Evolutionary conservation across 2,329 filamentous ascomycete species (phyloP).

Genomic region (Clonostachys byssicola): DNA sequence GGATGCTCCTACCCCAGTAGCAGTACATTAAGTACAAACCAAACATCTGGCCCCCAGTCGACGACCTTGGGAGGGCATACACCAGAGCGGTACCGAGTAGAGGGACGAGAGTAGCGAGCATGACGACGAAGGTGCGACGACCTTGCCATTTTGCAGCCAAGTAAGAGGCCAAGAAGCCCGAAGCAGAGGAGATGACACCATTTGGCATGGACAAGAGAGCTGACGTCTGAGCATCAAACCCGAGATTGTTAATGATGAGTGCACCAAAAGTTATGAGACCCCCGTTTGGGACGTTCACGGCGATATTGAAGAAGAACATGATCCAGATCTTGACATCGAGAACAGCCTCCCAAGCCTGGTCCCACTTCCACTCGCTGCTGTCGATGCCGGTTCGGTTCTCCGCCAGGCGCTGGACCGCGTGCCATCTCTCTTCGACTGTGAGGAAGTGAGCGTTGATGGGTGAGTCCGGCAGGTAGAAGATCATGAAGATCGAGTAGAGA

Average conservation of each 20-base stretch:
- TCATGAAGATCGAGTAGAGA: not conserved
- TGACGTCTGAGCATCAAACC: slow-evolving; percentile 14
- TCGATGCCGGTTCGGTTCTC: slow-evolving; percentile 41
- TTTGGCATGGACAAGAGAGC: slow-evolving; percentile 75
- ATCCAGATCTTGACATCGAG: slow-evolving; percentile 51
- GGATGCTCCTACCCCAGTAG: slow-evolving; percentile 1
- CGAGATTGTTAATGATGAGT: slow-evolving; percentile 24
- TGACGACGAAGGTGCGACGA: not conserved
- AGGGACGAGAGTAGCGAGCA: not conserved
- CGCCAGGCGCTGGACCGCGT: slow-evolving; percentile 64
- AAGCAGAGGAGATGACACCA: slow-evolving; percentile 50
- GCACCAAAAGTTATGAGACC: slow-evolving; percentile 26
- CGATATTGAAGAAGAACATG: slow-evolving; percentile 41
- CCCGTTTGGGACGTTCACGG: slow-evolving; percentile 51
- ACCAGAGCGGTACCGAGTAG: not conserved
- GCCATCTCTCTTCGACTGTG: slow-evolving; percentile 53
- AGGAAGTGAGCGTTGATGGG: slow-evolving; percentile 24
- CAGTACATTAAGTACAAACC: slow-evolving; percentile 1
- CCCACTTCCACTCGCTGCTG: slow-evolving; percentile 30
- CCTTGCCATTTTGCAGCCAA: not conserved
- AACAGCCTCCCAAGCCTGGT: slow-evolving; percentile 43
- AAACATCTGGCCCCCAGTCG: not conserved
- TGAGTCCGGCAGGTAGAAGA: not conserved
- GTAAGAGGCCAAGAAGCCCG: not conserved
- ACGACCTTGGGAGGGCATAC: not conserved